A percentile compares a stretch with the other conserved stretches of the same genome.
These are phyloP conservation scores for Fraxinus platypoda DNA, from an alignment of 305 asterid genomes.

Conservation along the genomic window DNA sequence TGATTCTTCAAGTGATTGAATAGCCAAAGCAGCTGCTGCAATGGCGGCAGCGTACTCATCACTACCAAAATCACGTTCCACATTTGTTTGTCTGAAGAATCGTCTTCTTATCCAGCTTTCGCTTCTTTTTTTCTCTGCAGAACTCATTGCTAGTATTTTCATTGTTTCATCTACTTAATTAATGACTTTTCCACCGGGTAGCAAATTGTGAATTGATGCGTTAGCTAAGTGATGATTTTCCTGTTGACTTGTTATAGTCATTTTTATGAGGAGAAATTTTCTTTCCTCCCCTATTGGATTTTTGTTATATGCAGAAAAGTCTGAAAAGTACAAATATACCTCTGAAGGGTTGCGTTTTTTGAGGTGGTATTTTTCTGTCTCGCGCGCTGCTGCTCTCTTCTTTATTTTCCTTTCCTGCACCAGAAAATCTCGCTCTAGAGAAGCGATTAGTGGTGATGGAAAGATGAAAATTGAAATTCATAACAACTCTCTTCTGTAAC, in stretches of 20 bases:
- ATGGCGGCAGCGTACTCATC: conserved; percentile 64
- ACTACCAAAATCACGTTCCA: conserved; percentile 42
- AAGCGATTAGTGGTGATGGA: conserved; percentile 5
- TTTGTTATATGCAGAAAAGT: neutral
- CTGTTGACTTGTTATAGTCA: too few species aligned
- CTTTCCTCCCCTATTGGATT: neutral
- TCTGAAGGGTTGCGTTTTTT: conserved; percentile 44
- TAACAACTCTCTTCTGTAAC: neutral
- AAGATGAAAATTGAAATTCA: neutral
- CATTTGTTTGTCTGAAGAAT: conserved; percentile 57
- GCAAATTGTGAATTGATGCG: neutral
- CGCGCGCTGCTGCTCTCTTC: conserved; percentile 41
- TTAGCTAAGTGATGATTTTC: neutral
- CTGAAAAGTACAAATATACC: conserved; percentile 29
- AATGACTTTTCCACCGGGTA: neutral
- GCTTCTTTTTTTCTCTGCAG: conserved; percentile 53
- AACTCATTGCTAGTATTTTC: neutral
- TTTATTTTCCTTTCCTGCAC: conserved; percentile 34
- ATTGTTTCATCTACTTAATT: neutral
- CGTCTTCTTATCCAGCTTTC: conserved; percentile 65
- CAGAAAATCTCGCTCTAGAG: conserved; percentile 44
- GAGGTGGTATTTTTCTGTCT: conserved; percentile 41
- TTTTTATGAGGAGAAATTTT: neutral
- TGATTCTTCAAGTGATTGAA: conserved; percentile 62
- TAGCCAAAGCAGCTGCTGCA: conserved; percentile 89